Conservation (phyloP, 805 yeast genomes). For the Saccharomycopsis sp. region DNA sequence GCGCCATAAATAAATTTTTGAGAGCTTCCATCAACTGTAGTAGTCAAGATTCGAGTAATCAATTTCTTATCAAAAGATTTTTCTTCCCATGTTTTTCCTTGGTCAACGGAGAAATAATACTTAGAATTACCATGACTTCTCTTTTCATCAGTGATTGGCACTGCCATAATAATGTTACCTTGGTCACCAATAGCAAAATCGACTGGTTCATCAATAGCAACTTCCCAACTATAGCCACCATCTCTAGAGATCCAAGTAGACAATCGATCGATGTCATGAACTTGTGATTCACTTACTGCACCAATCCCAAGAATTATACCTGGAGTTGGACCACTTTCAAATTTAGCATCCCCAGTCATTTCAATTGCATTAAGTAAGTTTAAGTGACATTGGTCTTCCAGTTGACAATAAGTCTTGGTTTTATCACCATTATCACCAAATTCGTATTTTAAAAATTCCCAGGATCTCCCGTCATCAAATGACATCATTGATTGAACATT, state of each 20-base stretch:
- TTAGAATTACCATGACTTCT: conserved; percentile 22
- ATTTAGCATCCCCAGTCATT: conserved; percentile 26
- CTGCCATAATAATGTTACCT: conserved; percentile 64
- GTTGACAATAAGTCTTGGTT: conserved; percentile 22
- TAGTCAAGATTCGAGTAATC: conserved; percentile 37
- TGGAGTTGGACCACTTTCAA: conserved; percentile 36
- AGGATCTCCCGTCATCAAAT: conserved; percentile 33
- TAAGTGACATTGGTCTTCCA: conserved; percentile 31
- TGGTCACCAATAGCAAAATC: conserved; percentile 63
- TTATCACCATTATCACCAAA: conserved; percentile 20
- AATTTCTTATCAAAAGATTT: conserved; percentile 40
- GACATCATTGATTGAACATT: conserved; percentile 30
- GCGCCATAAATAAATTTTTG: conserved; percentile 49
- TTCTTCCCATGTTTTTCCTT: conserved; percentile 60
- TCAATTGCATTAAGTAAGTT: conserved; percentile 32
- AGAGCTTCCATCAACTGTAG: conserved; percentile 69
- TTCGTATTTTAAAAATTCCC: conserved; percentile 28
- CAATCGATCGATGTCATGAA: conserved; percentile 21
- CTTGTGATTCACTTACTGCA: conserved; percentile 28
- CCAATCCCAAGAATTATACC: conserved; percentile 41
- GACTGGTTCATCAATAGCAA: conserved; percentile 46
- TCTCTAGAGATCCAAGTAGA: conserved; percentile 63
- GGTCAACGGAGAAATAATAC: conserved; percentile 56
- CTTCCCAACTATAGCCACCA: conserved; percentile 70
- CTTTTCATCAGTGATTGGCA: conserved; percentile 34